Evolutionary conservation across 495 filamentous ascomycete genomes (phyloP), one percentile per base, ranked within the genome.

Genomic region (Penicillium longicatenatum): DNA sequence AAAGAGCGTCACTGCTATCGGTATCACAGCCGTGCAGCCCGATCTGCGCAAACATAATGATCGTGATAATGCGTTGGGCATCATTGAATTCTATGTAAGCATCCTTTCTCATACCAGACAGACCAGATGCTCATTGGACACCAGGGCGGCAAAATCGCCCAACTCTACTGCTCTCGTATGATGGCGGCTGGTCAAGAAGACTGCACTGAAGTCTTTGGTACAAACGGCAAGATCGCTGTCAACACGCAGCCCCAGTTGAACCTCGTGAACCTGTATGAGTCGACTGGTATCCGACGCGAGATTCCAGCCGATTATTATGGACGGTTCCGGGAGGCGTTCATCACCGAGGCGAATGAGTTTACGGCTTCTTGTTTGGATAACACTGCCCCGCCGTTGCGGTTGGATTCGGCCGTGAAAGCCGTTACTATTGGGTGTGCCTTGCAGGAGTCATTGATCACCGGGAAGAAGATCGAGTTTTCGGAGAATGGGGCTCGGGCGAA

Each of bases 101-200:
- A n/a, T 57, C 24, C 4, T 4, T 29, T 30, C 24, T 22, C 37
- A 0, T 39, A 10, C 31, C 6, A 4, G 26, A 26, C 26, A 0
- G 7, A 26, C 3, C 26, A 26, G 3, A 26, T 26, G 4, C 26
- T 26, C 26, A 48, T 4, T 41, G 21, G 21, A 31, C 37, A 53
- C 54, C 20, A 65, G 49, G 78, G 71, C 20, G 83, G 81, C 6
- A 74, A 77, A 55, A 77, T 86, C 37, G 84, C 82, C 3, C 83
- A 85, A 55, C 76, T 84, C 43, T 86, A 81, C 67, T 73, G 68
- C 39, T 74, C 66, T 2, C 71, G 84, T n/a, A 86, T 84, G 82
- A 86, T 86, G 80, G 78, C 81, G 0, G 74, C 78, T 1, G 84
- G 83, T 1, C 84, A 86, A 68, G 75, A 84, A 61, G 83, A 86